Evolutionary conservation across 176 grass and related monocot genomes (phyloP).

Genomic region (bread wheat (Triticum aestivum)): IWGSC_CS_RefSeq_v2.1 NC_057800.1:126816937-126817436

Average conservation of each 20-base stretch:
- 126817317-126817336: neutral
- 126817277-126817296: conserved; percentile 4
- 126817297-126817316: neutral
- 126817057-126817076: neutral
- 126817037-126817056: neutral
- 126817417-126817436: neutral
- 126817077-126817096: neutral
- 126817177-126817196: neutral
- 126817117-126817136: neutral
- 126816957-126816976: neutral
- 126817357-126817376: conserved; percentile 4
- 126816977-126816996: neutral
- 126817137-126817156: neutral
- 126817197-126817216: conserved; percentile 15
- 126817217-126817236: neutral
- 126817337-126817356: neutral
- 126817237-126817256: neutral
- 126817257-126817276: conserved; percentile 2
- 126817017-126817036: neutral
- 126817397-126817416: conserved; percentile 7
- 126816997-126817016: neutral
- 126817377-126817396: conserved; percentile 14
- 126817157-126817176: neutral
- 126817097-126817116: neutral
- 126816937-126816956: neutral